Evolutionary conservation across 164 flowering plant species (phyloP), one percentile per base, ranked within the genome.

Genomic region (Stephania japonica): DNA sequence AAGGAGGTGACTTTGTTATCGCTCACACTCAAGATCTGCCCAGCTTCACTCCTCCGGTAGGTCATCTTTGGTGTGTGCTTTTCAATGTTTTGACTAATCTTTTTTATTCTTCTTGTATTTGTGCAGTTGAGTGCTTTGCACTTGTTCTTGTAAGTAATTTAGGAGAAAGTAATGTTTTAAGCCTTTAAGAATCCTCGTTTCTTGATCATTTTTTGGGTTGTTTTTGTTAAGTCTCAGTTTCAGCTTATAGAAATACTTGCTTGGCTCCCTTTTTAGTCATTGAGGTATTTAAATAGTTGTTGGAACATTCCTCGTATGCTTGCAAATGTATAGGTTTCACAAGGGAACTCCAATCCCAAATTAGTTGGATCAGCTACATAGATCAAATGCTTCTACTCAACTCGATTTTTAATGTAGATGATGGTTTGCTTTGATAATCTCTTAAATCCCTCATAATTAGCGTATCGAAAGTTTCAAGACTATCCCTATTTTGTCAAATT

Each of bases 21-120:
- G 70, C 92, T 66, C 99, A 90, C 81, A 50, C 87, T 44, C 95
- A 92, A 80, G 83, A 65, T 65, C 83, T 92, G 38, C 98, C 97
- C 7, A 87, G 83, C 74, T 85, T 76, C 47, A 88, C 97, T 67
- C 96, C 96, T 16, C 93, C 91, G 1, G 98, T 92, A 81, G 89
- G 90, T 82, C 63, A 47, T 62, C 67, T 26, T 49, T 42, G 69
- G 3, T 64, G 18, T 47, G 23, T 38, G 38, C 49, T 9, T 71
- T 6, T 50, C 47, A 11, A n/a, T 1, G 41, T 19, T 59, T n/a
- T 59, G 24, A 5, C n/a, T 19, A 59, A 59, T 59, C 64, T 0
- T n/a, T 59, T 32, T 59, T 5, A 21, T 7, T 10, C 21, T 59
- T 59, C 64, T 5, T 59, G 64, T 59, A 3, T n/a, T 7, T 59